Conservation (phyloP, 2,329 filamentous ascomycete genomes). For the Calonectria pauciramosa region DNA sequence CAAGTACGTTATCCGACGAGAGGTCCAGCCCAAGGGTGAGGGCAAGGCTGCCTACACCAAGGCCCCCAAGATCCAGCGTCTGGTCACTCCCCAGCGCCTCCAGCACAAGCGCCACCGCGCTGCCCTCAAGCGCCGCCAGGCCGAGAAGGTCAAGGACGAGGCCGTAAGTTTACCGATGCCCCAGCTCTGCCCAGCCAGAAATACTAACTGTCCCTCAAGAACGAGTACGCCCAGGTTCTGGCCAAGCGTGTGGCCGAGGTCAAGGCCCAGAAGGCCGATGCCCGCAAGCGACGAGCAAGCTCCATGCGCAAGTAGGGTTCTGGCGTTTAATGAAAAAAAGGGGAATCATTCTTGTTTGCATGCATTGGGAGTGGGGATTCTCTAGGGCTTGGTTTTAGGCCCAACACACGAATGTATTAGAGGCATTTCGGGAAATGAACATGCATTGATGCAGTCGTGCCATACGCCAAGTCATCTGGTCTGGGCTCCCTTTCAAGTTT, state of each 20-base stretch:
- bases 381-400: conserved; percentile 48
- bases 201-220: conserved; percentile 70
- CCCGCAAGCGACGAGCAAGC: conserved; percentile 96
- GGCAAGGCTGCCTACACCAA: conserved; percentile 99
- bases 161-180: conserved; percentile 76
- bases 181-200: neutral
- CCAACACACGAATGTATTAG: conserved; percentile 55
- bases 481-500: neutral
- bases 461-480: conserved; percentile 31
- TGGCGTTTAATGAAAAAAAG: conserved; percentile 53
- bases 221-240: conserved; percentile 96
- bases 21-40: conserved; percentile 97
- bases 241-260: conserved; percentile 98
- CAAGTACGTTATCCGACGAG: conserved; percentile 99
- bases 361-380: conserved; percentile 58
- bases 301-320: conserved; percentile 88
- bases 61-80: conserved; percentile 99
- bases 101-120: conserved; percentile 99
- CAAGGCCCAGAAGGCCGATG: conserved; percentile 93
- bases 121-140: conserved; percentile 97
- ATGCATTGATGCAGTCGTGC: conserved; percentile 49
- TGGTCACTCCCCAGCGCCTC: conserved; percentile 98
- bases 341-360: conserved; percentile 57
- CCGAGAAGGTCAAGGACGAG: conserved; percentile 98
- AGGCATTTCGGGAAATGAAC: conserved; percentile 53